Conservation (phyloP, 2,329 filamentous ascomycete genomes). For the Endothia cerciana region DNA sequence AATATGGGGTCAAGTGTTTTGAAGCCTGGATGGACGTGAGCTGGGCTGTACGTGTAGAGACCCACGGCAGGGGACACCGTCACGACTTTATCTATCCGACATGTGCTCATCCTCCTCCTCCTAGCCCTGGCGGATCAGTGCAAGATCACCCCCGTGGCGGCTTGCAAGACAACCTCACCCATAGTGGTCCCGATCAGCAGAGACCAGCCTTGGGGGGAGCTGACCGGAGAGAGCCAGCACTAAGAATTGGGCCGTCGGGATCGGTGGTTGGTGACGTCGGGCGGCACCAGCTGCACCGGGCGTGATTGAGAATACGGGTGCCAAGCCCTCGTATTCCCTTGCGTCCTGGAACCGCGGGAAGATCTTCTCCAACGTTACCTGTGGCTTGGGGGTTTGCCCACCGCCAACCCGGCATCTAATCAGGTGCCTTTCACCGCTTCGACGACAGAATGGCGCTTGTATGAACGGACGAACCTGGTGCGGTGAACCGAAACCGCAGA, state of each 20-base stretch:
- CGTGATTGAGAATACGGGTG: slow-evolving; percentile 12
- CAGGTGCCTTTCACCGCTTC: background rate
- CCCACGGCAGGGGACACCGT: background rate
- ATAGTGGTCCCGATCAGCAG: background rate
- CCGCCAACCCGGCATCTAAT: background rate
- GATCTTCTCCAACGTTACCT: slow-evolving; percentile 21
- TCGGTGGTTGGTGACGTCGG: slow-evolving; percentile 16
- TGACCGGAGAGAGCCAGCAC: background rate
- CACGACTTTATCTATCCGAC: background rate
- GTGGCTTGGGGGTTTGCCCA: slow-evolving; percentile 6
- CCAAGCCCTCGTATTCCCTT: slow-evolving; percentile 28
- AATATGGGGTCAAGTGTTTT: too few relatives aligned
- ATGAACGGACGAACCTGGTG: background rate
- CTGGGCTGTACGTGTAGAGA: background rate
- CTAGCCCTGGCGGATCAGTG: background rate
- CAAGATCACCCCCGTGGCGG: background rate
- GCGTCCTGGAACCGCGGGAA: slow-evolving; percentile 1
- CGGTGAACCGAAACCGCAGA: background rate
- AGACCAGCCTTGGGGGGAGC: background rate
- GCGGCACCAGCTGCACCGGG: slow-evolving; percentile 15
- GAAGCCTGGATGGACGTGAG: background rate
- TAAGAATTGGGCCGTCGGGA: background rate
- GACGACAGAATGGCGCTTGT: background rate
- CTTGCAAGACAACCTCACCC: background rate
- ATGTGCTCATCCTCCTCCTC: background rate